A percentile compares a stretch with the other conserved stretches of the same genome.
Conservation (phyloP, 768 basidiomycete species). For the Lactarius deliciosus region DNA sequence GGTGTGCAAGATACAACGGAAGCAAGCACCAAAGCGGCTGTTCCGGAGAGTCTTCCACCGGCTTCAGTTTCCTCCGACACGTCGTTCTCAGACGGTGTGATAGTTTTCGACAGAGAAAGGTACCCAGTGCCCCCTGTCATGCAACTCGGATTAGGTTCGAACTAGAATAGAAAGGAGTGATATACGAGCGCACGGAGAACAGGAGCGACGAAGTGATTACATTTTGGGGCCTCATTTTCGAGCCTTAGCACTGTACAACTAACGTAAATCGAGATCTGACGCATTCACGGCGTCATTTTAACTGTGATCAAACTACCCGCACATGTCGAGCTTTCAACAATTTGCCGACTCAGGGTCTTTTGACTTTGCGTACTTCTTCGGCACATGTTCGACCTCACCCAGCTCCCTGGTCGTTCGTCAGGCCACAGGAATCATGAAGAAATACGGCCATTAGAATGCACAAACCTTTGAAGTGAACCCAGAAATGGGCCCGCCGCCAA, state of each 20-base stretch:
- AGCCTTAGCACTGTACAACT: no score
- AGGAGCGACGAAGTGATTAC: no score
- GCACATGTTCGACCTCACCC: background rate
- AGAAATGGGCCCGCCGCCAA: background rate
- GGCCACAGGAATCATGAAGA: background rate
- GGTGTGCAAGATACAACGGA: background rate
- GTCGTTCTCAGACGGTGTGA: background rate
- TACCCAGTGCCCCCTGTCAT: background rate
- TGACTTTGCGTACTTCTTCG: background rate
- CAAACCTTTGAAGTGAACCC: background rate
- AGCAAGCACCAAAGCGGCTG: background rate
- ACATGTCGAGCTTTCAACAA: no score
- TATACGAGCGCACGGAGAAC: no score
- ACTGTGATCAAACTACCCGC: no score
- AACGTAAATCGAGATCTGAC: no score
- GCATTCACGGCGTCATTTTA: no score
- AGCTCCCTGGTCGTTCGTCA: background rate
- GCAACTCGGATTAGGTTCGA: no score
- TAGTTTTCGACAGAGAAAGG: background rate
- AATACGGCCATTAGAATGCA: background rate
- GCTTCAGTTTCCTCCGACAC: background rate
- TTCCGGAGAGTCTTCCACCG: background rate
- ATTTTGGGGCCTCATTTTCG: no score
- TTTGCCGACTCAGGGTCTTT: no score
- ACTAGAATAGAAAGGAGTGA: no score